Base-by-base conservation (phyloP, 148 eudicot genomes). In the Rhododendron williamsianum region DNA sequence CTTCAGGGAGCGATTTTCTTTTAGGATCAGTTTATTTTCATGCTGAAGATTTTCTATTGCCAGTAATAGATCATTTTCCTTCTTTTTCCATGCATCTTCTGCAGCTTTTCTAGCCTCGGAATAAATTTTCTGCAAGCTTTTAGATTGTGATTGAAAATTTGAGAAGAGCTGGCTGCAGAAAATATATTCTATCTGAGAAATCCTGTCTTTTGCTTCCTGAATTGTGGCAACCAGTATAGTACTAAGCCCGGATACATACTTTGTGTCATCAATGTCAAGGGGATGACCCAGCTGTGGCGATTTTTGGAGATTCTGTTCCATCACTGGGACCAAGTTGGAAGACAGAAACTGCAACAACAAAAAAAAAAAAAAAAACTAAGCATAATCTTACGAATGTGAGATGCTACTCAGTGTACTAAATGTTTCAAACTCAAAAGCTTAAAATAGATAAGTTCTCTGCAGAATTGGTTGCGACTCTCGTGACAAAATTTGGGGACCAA, bases 161-260 rank as follows among this genome's bases (percentile, higher is more conserved):
- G 98, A 98, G 88, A 90, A 95, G 25, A 97, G 92, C 86, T 95
- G 96, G 60, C 90, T 90, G 86, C 98, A 95, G 89, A 95, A 97
- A 69, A 97, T 87, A 83, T 92, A 92, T 87, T 97, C 98, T 77
- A 97, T 91, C 90, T 95, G 98, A 65, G 98, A 95, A 84, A 95
- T 92, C 81, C 93, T 89, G 85, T 94, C 98, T 88, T 95, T 94
- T 18, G 94, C 93, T 88, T 97, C 99, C 90, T 93, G 95, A 83
- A 97, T 93, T 3, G 93, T 89, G 56, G 99, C 98, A 85, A 95
- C 98, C 65, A 94, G 87, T 82, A 95, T 67, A 78, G 98, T 94
- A 87, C 98, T 97, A 67, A 93, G 89, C 48, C 93, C 89, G 76
- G 98, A 89, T 49, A 92, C 93, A 86, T 87, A 92, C 87, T 95